Percentiles rank a stretch among this genome's conserved stretches.
Conservation (phyloP, 2,329 filamentous ascomycete genomes). For the Pseudogymnoascus sp. region DNA sequence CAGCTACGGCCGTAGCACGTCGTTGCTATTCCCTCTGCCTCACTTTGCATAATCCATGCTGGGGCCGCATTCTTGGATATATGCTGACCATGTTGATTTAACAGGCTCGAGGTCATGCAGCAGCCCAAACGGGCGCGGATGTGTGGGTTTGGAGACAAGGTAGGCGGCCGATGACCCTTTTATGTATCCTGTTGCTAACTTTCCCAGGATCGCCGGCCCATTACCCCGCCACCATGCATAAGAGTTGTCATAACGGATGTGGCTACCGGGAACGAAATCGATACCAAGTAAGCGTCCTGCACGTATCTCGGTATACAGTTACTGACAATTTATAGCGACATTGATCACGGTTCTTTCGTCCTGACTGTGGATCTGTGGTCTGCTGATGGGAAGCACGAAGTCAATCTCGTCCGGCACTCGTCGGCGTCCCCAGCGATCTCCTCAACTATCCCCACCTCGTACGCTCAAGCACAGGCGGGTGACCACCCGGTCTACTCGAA, state of each 20-base stretch:
- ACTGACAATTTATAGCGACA: slow-evolving; percentile 41
- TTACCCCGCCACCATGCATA: slow-evolving; percentile 91
- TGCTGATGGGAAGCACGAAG: slow-evolving; percentile 49
- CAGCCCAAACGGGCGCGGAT: slow-evolving; percentile 89
- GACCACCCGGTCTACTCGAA: slow-evolving; percentile 26
- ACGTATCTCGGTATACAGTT: slow-evolving; percentile 6
- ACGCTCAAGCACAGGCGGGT: slow-evolving; percentile 43
- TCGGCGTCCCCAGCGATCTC: slow-evolving; percentile 67
- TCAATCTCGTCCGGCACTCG: slow-evolving; percentile 60
- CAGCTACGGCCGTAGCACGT: neutral
- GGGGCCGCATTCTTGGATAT: neutral
- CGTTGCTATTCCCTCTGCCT: neutral
- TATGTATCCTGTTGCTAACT: slow-evolving; percentile 10
- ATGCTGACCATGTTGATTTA: neutral
- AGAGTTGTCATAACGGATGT: slow-evolving; percentile 70
- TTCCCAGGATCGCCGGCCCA: slow-evolving; percentile 79
- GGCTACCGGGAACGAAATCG: slow-evolving; percentile 67
- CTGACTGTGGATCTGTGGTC: slow-evolving; percentile 63
- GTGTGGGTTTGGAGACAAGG: slow-evolving; percentile 99
- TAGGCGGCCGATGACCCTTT: slow-evolving; percentile 32
- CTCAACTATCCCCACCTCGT: slow-evolving; percentile 70
- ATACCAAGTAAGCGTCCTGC: slow-evolving; percentile 58
- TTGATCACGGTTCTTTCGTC: slow-evolving; percentile 59
- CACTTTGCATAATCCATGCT: neutral
- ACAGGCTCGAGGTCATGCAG: slow-evolving; percentile 70